Conservation (phyloP, 2,329 filamentous ascomycete genomes). For the Ceratocystis cubensis region DNA sequence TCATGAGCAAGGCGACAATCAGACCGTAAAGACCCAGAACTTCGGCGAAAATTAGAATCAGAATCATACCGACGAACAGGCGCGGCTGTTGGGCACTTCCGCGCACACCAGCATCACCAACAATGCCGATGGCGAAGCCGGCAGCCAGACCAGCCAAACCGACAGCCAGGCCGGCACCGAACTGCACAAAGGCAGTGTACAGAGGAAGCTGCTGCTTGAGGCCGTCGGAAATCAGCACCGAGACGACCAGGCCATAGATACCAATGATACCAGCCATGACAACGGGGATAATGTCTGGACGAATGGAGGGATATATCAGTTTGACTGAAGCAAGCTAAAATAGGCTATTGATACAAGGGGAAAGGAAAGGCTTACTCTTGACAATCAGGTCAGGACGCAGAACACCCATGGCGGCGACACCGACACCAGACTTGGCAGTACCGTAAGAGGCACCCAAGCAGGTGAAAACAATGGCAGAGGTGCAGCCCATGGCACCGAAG, state of each 20-base stretch:
- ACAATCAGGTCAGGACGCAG: conserved; percentile 95
- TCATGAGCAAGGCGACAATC: conserved; percentile 98
- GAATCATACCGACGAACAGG: conserved; percentile 93
- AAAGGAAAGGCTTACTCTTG: conserved; percentile 58
- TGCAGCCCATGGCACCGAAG: conserved; percentile 96
- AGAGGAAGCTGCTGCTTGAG: conserved; percentile 59
- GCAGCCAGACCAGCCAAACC: conserved; percentile 73
- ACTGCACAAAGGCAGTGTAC: conserved; percentile 75
- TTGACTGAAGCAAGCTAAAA: no score
- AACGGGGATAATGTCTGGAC: conserved; percentile 88
- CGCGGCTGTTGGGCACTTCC: conserved; percentile 74
- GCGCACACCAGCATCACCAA: conserved; percentile 78
- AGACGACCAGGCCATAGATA: conserved; percentile 90
- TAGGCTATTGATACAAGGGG: no score
- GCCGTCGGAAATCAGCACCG: conserved; percentile 72
- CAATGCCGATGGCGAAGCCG: conserved; percentile 77
- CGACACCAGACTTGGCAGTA: conserved; percentile 97
- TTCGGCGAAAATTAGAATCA: conserved; percentile 99
- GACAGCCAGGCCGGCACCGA: conserved; percentile 70
- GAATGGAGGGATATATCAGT: neutral
- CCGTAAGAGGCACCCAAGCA: conserved; percentile 95
- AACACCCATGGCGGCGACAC: conserved; percentile 97
- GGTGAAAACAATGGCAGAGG: conserved; percentile 91
- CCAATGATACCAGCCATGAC: conserved; percentile 99
- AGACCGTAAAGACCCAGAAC: conserved; percentile 98